These are phyloP conservation scores for Postia placenta DNA, from an alignment of 768 basidiomycete genomes.

Conservation along the genomic window DNA sequence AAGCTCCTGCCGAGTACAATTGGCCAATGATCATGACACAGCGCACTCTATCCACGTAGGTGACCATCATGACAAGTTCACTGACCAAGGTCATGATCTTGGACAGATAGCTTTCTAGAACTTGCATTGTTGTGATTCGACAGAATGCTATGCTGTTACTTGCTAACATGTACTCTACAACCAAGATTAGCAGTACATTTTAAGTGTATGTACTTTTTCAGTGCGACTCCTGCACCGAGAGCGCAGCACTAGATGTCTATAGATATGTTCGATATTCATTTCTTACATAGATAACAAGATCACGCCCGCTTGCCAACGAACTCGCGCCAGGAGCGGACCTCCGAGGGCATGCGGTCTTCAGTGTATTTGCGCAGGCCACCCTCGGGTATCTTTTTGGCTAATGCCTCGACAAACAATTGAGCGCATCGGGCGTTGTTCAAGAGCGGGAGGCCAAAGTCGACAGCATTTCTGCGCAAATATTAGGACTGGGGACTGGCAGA, in stretches of 20 bases:
- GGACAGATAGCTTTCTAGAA: no score
- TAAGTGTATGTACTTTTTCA: conserved; percentile 16
- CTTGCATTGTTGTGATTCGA: no score
- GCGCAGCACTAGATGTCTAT: not conserved
- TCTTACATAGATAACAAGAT: not conserved
- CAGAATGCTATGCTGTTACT: no score
- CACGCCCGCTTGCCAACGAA: conserved; percentile 60
- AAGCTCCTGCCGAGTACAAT: no score
- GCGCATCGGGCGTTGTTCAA: conserved; percentile 89
- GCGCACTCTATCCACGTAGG: no score
- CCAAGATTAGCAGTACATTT: conserved; percentile 14
- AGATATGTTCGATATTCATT: not conserved
- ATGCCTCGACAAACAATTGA: conserved; percentile 82
- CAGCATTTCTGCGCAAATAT: conserved; percentile 65
- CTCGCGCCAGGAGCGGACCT: conserved; percentile 89
- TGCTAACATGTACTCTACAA: conserved; percentile 5
- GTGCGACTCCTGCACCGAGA: not conserved
- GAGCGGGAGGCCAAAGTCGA: conserved; percentile 91
- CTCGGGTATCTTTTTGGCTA: conserved; percentile 77
- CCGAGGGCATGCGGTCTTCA: conserved; percentile 85
- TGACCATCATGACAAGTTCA: no score
- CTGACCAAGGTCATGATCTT: no score
- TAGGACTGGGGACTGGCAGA: no score
- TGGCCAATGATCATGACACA: no score
- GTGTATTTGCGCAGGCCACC: conserved; percentile 74